phyloP scores from a whole-genome alignment of 768 basidiomycete genomes.

The Pleurotus salmoneostramineus region DNA sequence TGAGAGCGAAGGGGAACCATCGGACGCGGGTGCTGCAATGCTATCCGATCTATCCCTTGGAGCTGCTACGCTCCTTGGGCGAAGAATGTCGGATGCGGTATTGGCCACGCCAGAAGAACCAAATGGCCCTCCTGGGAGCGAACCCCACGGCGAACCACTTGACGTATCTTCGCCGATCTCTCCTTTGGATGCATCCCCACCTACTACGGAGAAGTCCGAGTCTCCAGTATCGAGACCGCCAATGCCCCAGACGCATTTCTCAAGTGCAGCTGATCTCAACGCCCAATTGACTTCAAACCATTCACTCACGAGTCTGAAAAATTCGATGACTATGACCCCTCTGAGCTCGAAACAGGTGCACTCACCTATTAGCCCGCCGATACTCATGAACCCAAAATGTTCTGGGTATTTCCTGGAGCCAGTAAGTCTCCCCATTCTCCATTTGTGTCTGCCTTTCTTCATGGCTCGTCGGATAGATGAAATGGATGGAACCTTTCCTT shows the following conservation, averaged over 20 bases:
- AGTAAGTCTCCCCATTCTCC: slow-evolving; percentile 40
- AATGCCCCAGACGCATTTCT: slow-evolving; percentile 25
- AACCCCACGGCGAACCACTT: slow-evolving; percentile 5
- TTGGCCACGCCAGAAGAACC: slow-evolving; percentile 20
- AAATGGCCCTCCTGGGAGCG: slow-evolving; percentile 11
- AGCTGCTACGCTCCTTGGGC: slow-evolving; percentile 33
- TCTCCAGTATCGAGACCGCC: slow-evolving; percentile 5
- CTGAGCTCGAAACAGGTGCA: slow-evolving; percentile 12
- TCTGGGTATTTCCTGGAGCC: slow-evolving; percentile 98
- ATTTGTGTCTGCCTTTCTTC: not conserved
- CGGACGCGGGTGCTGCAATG: slow-evolving; percentile 11
- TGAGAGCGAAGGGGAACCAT: slow-evolving; percentile 31
- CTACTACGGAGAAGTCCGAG: slow-evolving; percentile 7
- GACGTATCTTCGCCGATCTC: slow-evolving; percentile 5
- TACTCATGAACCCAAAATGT: slow-evolving; percentile 77
- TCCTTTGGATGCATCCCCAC: slow-evolving; percentile 3
- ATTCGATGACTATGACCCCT: slow-evolving; percentile 15
- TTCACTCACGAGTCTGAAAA: slow-evolving; percentile 36
- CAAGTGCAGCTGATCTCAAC: slow-evolving; percentile 34
- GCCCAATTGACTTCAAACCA: slow-evolving; percentile 39
- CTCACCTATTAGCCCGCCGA: slow-evolving; percentile 51
- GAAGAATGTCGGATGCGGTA: slow-evolving; percentile 39
- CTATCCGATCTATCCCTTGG: slow-evolving; percentile 18
- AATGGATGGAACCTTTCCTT: slow-evolving; percentile 92
- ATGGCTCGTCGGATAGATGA: slow-evolving; percentile 51